Evolutionary conservation across 2,329 filamentous ascomycete species (phyloP).

Genomic region (Exophiala lecanii-corni): DNA sequence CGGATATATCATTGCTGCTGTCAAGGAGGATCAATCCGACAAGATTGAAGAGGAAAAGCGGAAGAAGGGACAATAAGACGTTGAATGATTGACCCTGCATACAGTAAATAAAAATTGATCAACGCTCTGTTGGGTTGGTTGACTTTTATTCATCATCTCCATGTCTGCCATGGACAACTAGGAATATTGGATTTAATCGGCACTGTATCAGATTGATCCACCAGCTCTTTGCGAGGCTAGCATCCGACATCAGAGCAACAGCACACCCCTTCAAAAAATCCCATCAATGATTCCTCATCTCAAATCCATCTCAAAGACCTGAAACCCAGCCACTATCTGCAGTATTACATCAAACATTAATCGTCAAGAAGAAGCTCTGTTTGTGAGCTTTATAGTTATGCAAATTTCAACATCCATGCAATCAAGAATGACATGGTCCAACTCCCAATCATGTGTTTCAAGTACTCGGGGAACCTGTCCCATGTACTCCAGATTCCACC

Average conservation of each 20-base stretch:
- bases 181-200: too few species aligned
- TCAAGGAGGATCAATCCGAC: slow-evolving; percentile 78
- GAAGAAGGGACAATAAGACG: slow-evolving; percentile 40
- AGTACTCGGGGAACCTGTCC: background rate
- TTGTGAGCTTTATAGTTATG: slow-evolving; percentile 8
- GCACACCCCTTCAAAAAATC: too few species aligned
- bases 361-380: slow-evolving; percentile 11
- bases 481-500: background rate
- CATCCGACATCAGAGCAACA: too few species aligned
- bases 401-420: slow-evolving; percentile 7
- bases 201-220: too few species aligned
- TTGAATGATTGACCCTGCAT: background rate
- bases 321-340: slow-evolving; percentile 6
- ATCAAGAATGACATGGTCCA: slow-evolving; percentile 1
- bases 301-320: too few species aligned
- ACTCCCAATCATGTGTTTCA: background rate
- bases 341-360: slow-evolving; percentile 24
- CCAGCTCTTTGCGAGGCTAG: too few species aligned
- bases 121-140: too few species aligned
- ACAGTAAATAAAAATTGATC: too few species aligned
- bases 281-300: too few species aligned
- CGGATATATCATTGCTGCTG: slow-evolving; percentile 85
- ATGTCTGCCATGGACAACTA: too few species aligned
- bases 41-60: slow-evolving; percentile 62
- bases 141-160: too few species aligned